A percentile compares a stretch with the other conserved stretches of the same genome.
Conservation (phyloP, 768 basidiomycete genomes). For the Tricholoma sp. region DNA sequence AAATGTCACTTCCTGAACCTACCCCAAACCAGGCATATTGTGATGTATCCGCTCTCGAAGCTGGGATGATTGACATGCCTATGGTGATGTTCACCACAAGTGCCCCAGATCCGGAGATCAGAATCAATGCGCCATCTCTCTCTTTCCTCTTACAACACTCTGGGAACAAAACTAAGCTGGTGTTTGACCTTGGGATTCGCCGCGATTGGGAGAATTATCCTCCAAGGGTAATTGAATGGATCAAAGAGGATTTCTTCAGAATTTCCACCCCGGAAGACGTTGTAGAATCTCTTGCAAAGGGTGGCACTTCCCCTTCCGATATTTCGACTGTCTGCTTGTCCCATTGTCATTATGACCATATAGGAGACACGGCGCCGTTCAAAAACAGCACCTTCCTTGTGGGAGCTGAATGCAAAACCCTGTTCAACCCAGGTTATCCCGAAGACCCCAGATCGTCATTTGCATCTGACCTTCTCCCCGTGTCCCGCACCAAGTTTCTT, state of each 20-base stretch:
- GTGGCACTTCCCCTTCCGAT: slow-evolving; percentile 38
- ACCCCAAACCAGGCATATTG: slow-evolving; percentile 42
- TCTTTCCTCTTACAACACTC: slow-evolving; percentile 52
- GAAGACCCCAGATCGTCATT: no score
- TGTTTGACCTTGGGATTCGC: slow-evolving; percentile 57
- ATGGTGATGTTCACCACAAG: slow-evolving; percentile 33
- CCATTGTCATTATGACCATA: slow-evolving; percentile 53
- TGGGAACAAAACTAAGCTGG: slow-evolving; percentile 26
- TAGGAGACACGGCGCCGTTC: slow-evolving; percentile 44
- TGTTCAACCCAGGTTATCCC: slow-evolving; percentile 18
- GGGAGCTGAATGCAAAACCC: slow-evolving; percentile 31
- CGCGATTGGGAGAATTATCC: slow-evolving; percentile 40
- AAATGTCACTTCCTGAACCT: slow-evolving; percentile 34
- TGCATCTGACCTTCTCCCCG: no score
- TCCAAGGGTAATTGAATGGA: slow-evolving; percentile 23
- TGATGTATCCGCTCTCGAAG: slow-evolving; percentile 51
- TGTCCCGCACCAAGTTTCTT: slow-evolving; percentile 10
- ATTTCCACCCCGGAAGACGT: slow-evolving; percentile 25
- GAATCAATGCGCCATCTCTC: slow-evolving; percentile 36
- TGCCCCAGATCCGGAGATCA: slow-evolving; percentile 19
- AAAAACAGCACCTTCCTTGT: slow-evolving; percentile 42
- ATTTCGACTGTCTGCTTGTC: slow-evolving; percentile 43
- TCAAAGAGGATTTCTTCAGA: slow-evolving; percentile 9
- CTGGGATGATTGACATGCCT: slow-evolving; percentile 37
- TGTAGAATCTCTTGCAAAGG: slow-evolving; percentile 43